Conservation (phyloP, 495 filamentous ascomycete genomes). For the Usnea hakonensis region DNA sequence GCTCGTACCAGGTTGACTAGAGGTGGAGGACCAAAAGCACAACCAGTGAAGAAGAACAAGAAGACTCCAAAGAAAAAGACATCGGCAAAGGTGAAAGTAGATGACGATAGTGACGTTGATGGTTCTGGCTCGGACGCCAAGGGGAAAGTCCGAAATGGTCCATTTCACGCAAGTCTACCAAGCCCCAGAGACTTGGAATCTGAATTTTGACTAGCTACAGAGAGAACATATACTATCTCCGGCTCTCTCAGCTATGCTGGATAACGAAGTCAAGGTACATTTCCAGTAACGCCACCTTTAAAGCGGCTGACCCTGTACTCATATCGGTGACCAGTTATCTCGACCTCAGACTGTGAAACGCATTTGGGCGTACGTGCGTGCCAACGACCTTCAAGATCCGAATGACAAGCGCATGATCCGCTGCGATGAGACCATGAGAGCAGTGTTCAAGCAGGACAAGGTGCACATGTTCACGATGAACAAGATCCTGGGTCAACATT, state of each 20-base stretch:
- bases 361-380: conserved; percentile 90
- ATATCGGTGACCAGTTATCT: conserved; percentile 52
- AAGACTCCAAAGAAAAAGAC: conserved; percentile 54
- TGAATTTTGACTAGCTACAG: conserved; percentile 28
- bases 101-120: conserved; percentile 72
- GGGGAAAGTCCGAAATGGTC: conserved; percentile 53
- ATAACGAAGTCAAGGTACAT: conserved; percentile 53
- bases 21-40: conserved; percentile 50
- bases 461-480: conserved; percentile 99
- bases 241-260: conserved; percentile 55
- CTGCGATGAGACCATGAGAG: conserved; percentile 83
- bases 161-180: conserved; percentile 54
- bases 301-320: background rate
- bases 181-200: background rate
- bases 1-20: conserved; percentile 63
- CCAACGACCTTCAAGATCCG: conserved; percentile 79
- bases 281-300: background rate
- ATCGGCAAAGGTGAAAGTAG: conserved; percentile 62
- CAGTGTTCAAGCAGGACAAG: conserved; percentile 81
- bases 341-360: conserved; percentile 92
- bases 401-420: conserved; percentile 82
- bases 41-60: conserved; percentile 55
- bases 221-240: conserved; percentile 61
- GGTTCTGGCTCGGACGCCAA: conserved; percentile 54
- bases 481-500: conserved; percentile 62